Base-by-base conservation (phyloP, 495 filamentous ascomycete genomes). In the Neurospora sp. region DNA sequence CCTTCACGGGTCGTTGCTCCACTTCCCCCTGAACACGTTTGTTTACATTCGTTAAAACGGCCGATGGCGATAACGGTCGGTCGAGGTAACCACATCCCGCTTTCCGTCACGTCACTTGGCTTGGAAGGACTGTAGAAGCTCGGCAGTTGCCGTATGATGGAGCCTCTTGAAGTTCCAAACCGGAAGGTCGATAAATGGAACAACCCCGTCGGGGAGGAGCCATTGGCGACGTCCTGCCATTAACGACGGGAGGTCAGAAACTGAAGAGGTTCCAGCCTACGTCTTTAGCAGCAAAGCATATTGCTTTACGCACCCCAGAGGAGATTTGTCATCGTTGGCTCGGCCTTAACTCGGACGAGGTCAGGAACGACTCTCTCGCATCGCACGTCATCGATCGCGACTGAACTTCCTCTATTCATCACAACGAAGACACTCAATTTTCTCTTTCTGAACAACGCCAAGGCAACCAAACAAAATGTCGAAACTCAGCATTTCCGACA, bases 401-500 rank as follows among this genome's bases (percentile, higher is more conserved):
- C 27, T 18, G 27, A 3, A 65, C 27, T 65, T 65, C 27, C 53
- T 16, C 53, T 35, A 6, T 65, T 31, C 20, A 35, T 65, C 20
- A 61, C 53, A 20, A 27, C 53, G 4, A 35, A 35, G 53, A 65
- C 53, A 65, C 53, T 35, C 27, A 14, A 16, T 65, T 37, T 14
- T 65, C 5, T 35, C 53, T 18, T 65, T 2, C 53, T 16, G 2
- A 37, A 35, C 22, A 35, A 65, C 53, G 7, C 12, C 14, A 18
- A 65, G 27, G 27, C 14, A 61, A 22, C 10, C 39, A 16, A 47
- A 74, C 74, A 81, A 41, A 69, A 92, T 92, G 90, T 81, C 90
- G 4, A 75, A 82, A 10, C 82, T 90, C 41, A 85, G 81, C 35
- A 85, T 94, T 77, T 86, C 90, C 74, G 89, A 89, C 16, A 91